Evolutionary conservation across 1,284 basidiomycete genomes (phyloP), one percentile per base, ranked within the genome.

Genomic region (Malassezia equina): DNA sequence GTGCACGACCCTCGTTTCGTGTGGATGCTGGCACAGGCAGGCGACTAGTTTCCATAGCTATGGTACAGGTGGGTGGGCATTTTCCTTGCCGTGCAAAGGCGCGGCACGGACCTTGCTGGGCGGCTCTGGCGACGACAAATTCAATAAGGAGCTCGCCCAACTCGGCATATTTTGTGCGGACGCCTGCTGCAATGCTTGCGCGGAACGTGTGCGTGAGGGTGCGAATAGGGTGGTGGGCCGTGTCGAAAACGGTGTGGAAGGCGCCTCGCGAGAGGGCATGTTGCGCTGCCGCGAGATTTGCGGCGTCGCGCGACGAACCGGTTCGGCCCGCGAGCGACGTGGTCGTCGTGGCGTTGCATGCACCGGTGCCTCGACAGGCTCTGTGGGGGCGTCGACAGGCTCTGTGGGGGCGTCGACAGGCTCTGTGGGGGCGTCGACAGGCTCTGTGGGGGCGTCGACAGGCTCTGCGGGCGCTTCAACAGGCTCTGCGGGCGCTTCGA

Each of bases 61-160:
- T 36, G n/a, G 42, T 46, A 52, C 42, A 46, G 24, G 7, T 15
- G 13, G 46, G 46, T 23, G 32, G 21, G 23, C 23, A 21, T 49
- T 49, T 23, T 49, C 47, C 28, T 49, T 46, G 12, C 24, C 51
- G 24, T 44, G 24, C 50, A 19, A n/a, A n/a, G 47, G 40, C 17
- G 15, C 21, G 19, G 7, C 40, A 23, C 23, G 11, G 31, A 34
- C 11, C 24, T 42, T 42, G 23, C 23, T 24, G 17, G 55, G 55
- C 23, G 52, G 52, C 31, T 57, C 55, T 13, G 55, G 55, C 44
- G 55, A 57, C 19, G 55, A 28, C 7, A 57, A 39, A 23, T 57
- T 43, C 55, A 57, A 12, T 21, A 57, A 33, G 13, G 55, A 57
- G 29, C 48, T 51, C 15, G 55, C 55, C 55, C 55, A 57, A 31